Conservation (phyloP, 495 filamentous ascomycete genomes). For the Venustampulla echinocandica region DNA sequence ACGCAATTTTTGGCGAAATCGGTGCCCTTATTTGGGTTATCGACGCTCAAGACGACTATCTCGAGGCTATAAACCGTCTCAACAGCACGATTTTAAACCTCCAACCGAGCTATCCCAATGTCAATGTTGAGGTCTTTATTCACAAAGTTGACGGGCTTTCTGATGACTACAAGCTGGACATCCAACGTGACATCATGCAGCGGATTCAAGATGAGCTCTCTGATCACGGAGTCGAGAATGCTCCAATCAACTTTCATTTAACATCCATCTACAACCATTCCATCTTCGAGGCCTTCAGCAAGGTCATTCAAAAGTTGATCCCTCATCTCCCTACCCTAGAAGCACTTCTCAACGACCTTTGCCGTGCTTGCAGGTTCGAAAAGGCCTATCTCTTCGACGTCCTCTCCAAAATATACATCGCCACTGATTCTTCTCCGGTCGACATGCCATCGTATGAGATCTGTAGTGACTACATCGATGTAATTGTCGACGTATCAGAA, state of each 20-base stretch:
- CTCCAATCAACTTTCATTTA: conserved; percentile 83
- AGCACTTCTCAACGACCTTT: conserved; percentile 80
- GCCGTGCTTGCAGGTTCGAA: conserved; percentile 83
- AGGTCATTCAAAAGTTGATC: conserved; percentile 95
- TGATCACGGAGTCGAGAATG: conserved; percentile 84
- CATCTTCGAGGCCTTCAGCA: conserved; percentile 96
- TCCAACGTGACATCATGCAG: conserved; percentile 89
- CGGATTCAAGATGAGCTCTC: conserved; percentile 94
- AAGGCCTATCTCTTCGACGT: conserved; percentile 98
- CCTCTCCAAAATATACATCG: conserved; percentile 95
- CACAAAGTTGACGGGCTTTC: conserved; percentile 94
- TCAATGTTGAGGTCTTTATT: conserved; percentile 96
- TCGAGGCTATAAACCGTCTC: conserved; percentile 78
- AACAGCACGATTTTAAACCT: conserved; percentile 81
- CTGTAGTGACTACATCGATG: conserved; percentile 95
- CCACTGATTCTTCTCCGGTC: conserved; percentile 84
- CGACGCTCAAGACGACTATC: conserved; percentile 93
- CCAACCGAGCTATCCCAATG: conserved; percentile 75
- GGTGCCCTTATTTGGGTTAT: conserved; percentile 97
- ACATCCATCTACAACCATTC: conserved; percentile 97
- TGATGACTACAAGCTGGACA: conserved; percentile 90
- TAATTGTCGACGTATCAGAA: conserved; percentile 91
- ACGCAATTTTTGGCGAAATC: conserved; percentile 85
- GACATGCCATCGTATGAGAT: conserved; percentile 94
- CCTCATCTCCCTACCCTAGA: conserved; percentile 88